phyloP scores from a whole-genome alignment of 2,329 filamentous ascomycete species.

The Neofusicoccum cordaticola region DNA sequence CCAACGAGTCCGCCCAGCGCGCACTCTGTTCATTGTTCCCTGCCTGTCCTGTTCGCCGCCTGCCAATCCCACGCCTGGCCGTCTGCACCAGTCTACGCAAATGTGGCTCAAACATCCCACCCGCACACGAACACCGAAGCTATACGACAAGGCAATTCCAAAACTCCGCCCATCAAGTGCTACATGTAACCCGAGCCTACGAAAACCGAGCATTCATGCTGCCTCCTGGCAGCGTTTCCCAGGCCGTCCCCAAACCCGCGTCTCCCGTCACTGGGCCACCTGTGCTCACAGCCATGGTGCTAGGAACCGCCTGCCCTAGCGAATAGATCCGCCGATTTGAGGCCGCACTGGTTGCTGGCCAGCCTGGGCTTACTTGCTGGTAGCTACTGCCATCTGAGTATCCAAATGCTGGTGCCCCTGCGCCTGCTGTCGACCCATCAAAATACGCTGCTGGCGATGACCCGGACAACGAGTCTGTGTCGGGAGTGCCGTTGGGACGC shows the following conservation, averaged over 20 bases:
- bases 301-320: neutral
- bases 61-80: neutral
- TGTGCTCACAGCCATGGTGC: neutral
- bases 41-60: neutral
- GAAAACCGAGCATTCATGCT: constrained; percentile 21
- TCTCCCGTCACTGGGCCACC: constrained; percentile 5
- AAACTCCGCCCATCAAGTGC: neutral
- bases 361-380: neutral
- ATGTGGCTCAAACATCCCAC: neutral
- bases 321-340: constrained; percentile 12
- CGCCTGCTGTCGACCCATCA: constrained; percentile 5
- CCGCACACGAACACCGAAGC: neutral
- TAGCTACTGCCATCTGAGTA: neutral
- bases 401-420: neutral
- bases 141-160: neutral
- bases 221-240: constrained; percentile 22
- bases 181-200: neutral
- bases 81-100: neutral
- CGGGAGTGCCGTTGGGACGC: neutral
- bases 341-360: neutral
- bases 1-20: neutral
- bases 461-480: neutral
- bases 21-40: neutral
- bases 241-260: constrained; percentile 17
- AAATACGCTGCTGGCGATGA: constrained; percentile 5